A percentile compares a stretch with the other conserved stretches of the same genome.
phyloP scores from a whole-genome alignment of 495 filamentous ascomycete species.

The Lentithecium fluviatile region DNA sequence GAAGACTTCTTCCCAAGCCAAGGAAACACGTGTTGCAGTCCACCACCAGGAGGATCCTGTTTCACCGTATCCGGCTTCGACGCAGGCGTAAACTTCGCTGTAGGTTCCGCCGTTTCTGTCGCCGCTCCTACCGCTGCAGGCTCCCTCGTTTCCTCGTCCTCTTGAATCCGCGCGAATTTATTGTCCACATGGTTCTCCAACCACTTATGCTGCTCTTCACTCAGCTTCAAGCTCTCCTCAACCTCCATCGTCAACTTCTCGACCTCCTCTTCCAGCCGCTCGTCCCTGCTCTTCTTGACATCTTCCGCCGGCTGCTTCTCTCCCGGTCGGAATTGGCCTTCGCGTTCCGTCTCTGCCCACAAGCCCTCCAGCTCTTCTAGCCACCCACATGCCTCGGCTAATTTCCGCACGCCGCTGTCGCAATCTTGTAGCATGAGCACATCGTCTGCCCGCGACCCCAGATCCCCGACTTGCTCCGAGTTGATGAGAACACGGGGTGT shows the following conservation, averaged over 20 bases:
- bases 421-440: conserved; percentile 73
- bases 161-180: conserved; percentile 13
- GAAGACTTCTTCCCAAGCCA: conserved; percentile 21
- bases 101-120: background rate
- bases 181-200: conserved; percentile 23
- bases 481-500: conserved; percentile 85
- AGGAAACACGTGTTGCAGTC: conserved; percentile 22
- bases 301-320: conserved; percentile 10
- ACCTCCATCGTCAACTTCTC: conserved; percentile 45
- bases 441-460: conserved; percentile 76
- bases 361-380: conserved; percentile 73
- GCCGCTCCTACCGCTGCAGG: background rate
- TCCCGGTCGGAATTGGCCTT: conserved; percentile 22
- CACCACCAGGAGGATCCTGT: background rate
- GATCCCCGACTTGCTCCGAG: conserved; percentile 73
- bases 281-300: conserved; percentile 48
- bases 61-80: background rate
- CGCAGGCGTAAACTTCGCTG: background rate
- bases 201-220: conserved; percentile 33
- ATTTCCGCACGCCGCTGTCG: conserved; percentile 77
- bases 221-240: conserved; percentile 43
- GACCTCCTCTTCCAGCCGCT: conserved; percentile 48
- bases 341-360: conserved; percentile 58
- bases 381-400: conserved; percentile 85
- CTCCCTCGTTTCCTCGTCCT: background rate